Evolutionary conservation across 2,329 filamentous ascomycete genomes (phyloP).

Genomic region (Aureobasidium leucospermi): DNA sequence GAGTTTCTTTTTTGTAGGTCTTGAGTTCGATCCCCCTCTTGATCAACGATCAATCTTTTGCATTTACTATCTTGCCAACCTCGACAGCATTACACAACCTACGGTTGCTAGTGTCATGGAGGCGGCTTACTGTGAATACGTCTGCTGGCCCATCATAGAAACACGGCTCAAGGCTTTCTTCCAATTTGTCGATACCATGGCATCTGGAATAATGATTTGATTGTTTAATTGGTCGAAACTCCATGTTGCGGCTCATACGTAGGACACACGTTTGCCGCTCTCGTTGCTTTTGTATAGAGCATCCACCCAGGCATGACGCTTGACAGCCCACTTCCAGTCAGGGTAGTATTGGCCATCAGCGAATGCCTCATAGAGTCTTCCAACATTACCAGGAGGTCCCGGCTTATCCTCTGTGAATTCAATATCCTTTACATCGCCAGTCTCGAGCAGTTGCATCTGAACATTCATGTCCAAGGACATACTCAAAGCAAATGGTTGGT

Average conservation of each 20-base stretch:
- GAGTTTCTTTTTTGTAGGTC: too few relatives aligned
- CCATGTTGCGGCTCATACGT: neutral
- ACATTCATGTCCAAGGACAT: conserved; percentile 7
- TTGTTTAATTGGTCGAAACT: too few relatives aligned
- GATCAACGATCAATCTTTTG: too few relatives aligned
- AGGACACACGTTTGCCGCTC: neutral
- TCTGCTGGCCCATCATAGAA: too few relatives aligned
- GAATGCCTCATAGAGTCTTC: conserved; percentile 20
- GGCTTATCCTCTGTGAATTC: conserved; percentile 24
- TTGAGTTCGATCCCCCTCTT: too few relatives aligned
- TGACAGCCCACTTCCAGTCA: conserved; percentile 37
- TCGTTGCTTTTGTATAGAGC: conserved; percentile 15
- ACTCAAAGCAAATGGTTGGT: conserved; percentile 5
- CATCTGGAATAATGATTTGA: neutral
- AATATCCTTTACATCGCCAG: conserved; percentile 24
- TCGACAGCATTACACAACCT: too few relatives aligned
- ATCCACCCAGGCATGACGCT: conserved; percentile 43
- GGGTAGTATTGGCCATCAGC: conserved; percentile 22
- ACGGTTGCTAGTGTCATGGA: too few relatives aligned
- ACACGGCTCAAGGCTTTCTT: too few relatives aligned
- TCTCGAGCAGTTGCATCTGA: conserved; percentile 20
- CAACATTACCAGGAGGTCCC: conserved; percentile 27
- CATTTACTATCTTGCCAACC: too few relatives aligned
- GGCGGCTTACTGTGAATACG: too few relatives aligned
- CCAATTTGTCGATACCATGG: too few relatives aligned